A percentile compares a stretch with the other conserved stretches of the same genome.
Evolutionary conservation across 2,329 filamentous ascomycete species (phyloP).

Genomic region (Pestalotiopsis sp.): DNA sequence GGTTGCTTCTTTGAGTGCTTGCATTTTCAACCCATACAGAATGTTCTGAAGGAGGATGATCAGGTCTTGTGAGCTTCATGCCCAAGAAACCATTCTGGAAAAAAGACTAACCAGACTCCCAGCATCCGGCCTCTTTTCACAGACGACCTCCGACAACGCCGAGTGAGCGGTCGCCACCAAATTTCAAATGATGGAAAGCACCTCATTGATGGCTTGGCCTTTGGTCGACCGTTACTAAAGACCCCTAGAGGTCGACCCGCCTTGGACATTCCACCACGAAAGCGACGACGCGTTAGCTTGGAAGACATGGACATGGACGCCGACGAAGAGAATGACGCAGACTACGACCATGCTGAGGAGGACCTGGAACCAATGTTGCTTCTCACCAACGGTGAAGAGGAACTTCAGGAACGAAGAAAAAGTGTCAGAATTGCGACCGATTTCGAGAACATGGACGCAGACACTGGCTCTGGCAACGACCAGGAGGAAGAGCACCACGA

Average conservation of each 20-base stretch:
- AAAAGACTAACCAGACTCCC: not conserved
- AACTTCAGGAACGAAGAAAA: slow-evolving; percentile 19
- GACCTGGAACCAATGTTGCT: slow-evolving; percentile 35
- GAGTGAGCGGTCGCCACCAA: slow-evolving; percentile 77
- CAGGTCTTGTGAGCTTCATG: slow-evolving; percentile 74
- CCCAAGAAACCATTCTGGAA: not conserved
- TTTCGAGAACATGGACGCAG: slow-evolving; percentile 32
- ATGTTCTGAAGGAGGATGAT: slow-evolving; percentile 79
- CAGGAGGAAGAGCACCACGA: slow-evolving; percentile 7
- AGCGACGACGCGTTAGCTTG: slow-evolving; percentile 59
- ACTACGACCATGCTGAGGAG: slow-evolving; percentile 35
- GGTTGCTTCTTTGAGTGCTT: slow-evolving; percentile 79
- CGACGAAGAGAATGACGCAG: slow-evolving; percentile 33
- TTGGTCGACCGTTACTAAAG: slow-evolving; percentile 73
- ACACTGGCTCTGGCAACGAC: slow-evolving; percentile 13
- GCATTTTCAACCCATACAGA: slow-evolving; percentile 75
- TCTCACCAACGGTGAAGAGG: slow-evolving; percentile 33
- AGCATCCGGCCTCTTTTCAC: slow-evolving; percentile 80
- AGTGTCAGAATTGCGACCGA: slow-evolving; percentile 30
- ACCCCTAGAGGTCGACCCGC: slow-evolving; percentile 62
- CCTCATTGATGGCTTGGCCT: slow-evolving; percentile 83
- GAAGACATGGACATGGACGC: slow-evolving; percentile 30
- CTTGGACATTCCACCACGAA: slow-evolving; percentile 73
- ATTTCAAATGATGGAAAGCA: slow-evolving; percentile 79
- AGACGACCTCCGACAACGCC: slow-evolving; percentile 73